Evolutionary conservation across 805 yeast genomes (phyloP).

Genomic region (Ascoidea tarda): DNA sequence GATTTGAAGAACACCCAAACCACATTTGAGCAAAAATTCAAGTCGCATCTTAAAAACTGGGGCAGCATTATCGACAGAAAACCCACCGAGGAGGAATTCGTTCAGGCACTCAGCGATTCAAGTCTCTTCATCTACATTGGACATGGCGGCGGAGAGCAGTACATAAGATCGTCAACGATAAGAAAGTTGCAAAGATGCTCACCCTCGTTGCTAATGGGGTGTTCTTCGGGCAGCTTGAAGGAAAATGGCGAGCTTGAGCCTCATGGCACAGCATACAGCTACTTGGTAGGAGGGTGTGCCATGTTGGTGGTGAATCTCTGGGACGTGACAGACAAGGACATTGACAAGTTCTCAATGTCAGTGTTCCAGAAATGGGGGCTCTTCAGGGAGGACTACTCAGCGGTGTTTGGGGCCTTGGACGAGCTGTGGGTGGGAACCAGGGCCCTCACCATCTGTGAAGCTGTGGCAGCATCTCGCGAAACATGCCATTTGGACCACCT

Average conservation of each 20-base stretch:
- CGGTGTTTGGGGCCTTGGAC: constrained; percentile 10
- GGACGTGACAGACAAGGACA: constrained; percentile 97
- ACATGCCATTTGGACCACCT: constrained; percentile 56
- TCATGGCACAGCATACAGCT: constrained; percentile 62
- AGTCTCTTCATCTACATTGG: constrained; percentile 70
- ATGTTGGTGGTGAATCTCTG: constrained; percentile 77
- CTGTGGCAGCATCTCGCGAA: constrained; percentile 49
- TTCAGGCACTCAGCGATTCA: constrained; percentile 24
- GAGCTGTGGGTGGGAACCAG: neutral
- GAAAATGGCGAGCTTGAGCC: constrained; percentile 51
- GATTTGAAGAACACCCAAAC: constrained; percentile 60
- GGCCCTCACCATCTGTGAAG: constrained; percentile 28
- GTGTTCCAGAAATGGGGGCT: constrained; percentile 60
- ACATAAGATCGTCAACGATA: constrained; percentile 40
- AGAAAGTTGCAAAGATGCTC: constrained; percentile 31
- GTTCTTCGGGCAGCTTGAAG: constrained; percentile 69
- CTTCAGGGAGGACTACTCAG: constrained; percentile 13
- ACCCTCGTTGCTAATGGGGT: constrained; percentile 56
- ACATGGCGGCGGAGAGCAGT: constrained; percentile 95
- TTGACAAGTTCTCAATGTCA: constrained; percentile 58
- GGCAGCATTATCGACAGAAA: constrained; percentile 34
- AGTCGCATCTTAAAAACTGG: constrained; percentile 26
- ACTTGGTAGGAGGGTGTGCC: constrained; percentile 71
- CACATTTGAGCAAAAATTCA: constrained; percentile 32
- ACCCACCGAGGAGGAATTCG: constrained; percentile 45